These are phyloP conservation scores for Mycena crocata DNA, from an alignment of 768 basidiomycete genomes.

Conservation along the genomic window DNA sequence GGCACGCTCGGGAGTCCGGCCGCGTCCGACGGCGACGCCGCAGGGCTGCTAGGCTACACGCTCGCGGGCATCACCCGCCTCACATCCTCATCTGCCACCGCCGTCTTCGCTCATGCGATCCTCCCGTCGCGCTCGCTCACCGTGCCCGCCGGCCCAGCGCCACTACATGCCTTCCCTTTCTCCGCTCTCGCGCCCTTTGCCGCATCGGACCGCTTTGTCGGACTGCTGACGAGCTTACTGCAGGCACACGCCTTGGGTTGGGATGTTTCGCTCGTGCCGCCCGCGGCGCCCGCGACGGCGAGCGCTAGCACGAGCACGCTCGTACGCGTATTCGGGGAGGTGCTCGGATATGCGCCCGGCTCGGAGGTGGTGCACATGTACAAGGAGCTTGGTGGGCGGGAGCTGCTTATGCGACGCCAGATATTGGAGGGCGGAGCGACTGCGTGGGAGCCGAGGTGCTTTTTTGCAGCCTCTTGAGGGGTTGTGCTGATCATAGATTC, in stretches of 20 bases:
- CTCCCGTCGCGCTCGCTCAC: slow-evolving; percentile 44
- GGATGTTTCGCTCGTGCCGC: slow-evolving; percentile 74
- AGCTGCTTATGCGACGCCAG: slow-evolving; percentile 70
- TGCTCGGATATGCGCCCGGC: slow-evolving; percentile 63
- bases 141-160: slow-evolving; percentile 63
- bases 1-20: slow-evolving; percentile 64
- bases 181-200: slow-evolving; percentile 52
- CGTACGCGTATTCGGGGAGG: slow-evolving; percentile 62
- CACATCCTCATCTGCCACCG: slow-evolving; percentile 51
- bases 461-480: background rate
- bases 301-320: slow-evolving; percentile 72
- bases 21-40: slow-evolving; percentile 52
- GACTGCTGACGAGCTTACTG: slow-evolving; percentile 67
- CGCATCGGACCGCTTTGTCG: slow-evolving; percentile 63
- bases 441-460: slow-evolving; percentile 69
- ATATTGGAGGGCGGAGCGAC: slow-evolving; percentile 70
- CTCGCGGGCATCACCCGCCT: slow-evolving; percentile 54
- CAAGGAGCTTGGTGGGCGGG: slow-evolving; percentile 75
- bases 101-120: slow-evolving; percentile 54
- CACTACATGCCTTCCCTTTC: slow-evolving; percentile 61
- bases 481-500: slow-evolving; percentile 6
- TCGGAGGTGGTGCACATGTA: slow-evolving; percentile 71
- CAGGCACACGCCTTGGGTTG: slow-evolving; percentile 74
- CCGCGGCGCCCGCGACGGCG: slow-evolving; percentile 66
- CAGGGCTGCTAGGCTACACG: slow-evolving; percentile 66